A percentile compares a stretch with the other conserved stretches of the same genome.
Evolutionary conservation across 1,284 basidiomycete species (phyloP).

Genomic region (Athelia sp.): DNA sequence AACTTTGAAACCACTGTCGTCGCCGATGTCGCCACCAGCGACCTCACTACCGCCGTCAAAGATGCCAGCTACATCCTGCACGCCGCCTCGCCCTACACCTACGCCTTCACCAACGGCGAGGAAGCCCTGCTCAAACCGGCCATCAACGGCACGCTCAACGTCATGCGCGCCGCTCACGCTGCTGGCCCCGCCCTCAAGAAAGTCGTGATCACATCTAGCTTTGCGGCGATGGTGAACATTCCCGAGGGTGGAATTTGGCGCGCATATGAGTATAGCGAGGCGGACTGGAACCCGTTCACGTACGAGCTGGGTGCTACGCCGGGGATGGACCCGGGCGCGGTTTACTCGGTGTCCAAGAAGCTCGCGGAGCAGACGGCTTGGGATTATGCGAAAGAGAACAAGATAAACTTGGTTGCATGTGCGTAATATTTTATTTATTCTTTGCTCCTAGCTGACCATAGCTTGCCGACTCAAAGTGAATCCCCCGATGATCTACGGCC

Average conservation of each 20-base stretch:
- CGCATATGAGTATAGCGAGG: background rate
- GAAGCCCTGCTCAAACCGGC: background rate
- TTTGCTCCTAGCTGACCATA: background rate
- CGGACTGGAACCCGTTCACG: background rate
- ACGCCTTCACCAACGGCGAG: background rate
- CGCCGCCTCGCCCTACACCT: background rate
- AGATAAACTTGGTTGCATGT: background rate
- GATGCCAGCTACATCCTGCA: background rate
- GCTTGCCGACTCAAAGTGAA: background rate
- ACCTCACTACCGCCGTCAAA: background rate
- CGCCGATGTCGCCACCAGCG: background rate
- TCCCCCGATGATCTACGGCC: background rate
- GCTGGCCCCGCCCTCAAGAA: background rate
- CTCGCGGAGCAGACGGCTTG: slow-evolving; percentile 3
- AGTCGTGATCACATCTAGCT: background rate
- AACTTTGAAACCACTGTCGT: background rate
- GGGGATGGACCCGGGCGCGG: background rate
- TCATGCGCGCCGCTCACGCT: background rate
- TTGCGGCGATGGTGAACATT: background rate
- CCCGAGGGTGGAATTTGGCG: background rate
- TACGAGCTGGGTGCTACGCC: background rate
- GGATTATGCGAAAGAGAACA: background rate
- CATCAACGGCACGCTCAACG: background rate
- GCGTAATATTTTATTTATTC: background rate
- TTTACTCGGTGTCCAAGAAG: background rate